phyloP scores from a whole-genome alignment of 192 early-diverging fungal genomes.

The Phlyctochytrium arcticum region DNA sequence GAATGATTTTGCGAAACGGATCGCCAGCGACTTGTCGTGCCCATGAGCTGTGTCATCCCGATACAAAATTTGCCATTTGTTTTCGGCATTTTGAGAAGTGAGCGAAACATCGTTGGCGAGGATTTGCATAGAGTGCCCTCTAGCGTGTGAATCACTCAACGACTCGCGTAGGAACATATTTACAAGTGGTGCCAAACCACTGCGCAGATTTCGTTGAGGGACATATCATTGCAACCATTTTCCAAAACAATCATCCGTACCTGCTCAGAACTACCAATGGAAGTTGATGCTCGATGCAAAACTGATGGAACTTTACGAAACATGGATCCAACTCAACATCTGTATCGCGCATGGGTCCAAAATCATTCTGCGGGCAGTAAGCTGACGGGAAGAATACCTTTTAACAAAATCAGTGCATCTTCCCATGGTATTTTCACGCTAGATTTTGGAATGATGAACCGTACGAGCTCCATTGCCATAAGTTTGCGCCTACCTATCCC shows the following conservation, averaged over 20 bases:
- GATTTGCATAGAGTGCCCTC: constrained; percentile 48
- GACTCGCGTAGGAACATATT: not conserved
- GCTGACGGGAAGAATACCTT: too few relatives aligned
- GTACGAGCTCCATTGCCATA: too few relatives aligned
- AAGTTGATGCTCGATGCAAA: constrained; percentile 41
- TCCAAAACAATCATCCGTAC: too few relatives aligned
- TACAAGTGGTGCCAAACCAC: not conserved
- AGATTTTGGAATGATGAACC: not conserved
- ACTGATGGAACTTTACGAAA: constrained; percentile 54
- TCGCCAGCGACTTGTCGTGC: constrained; percentile 56
- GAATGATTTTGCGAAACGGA: constrained; percentile 4
- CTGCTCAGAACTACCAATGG: constrained; percentile 65
- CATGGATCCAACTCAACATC: constrained; percentile 60
- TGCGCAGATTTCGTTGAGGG: not conserved
- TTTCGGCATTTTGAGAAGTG: not conserved
- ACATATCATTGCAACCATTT: too few relatives aligned
- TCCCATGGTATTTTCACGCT: constrained; percentile 31
- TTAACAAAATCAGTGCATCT: constrained; percentile 39
- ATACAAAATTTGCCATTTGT: constrained; percentile 59
- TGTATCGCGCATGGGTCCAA: too few relatives aligned
- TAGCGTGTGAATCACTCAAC: constrained; percentile 34
- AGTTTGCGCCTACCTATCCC: constrained; percentile 21
- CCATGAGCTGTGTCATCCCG: constrained; percentile 60
- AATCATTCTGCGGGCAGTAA: too few relatives aligned
- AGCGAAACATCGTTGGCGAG: constrained; percentile 47